These are phyloP conservation scores for Omphalotus guepiniiformis DNA, from an alignment of 768 basidiomycete genomes.

Conservation along the genomic window DNA sequence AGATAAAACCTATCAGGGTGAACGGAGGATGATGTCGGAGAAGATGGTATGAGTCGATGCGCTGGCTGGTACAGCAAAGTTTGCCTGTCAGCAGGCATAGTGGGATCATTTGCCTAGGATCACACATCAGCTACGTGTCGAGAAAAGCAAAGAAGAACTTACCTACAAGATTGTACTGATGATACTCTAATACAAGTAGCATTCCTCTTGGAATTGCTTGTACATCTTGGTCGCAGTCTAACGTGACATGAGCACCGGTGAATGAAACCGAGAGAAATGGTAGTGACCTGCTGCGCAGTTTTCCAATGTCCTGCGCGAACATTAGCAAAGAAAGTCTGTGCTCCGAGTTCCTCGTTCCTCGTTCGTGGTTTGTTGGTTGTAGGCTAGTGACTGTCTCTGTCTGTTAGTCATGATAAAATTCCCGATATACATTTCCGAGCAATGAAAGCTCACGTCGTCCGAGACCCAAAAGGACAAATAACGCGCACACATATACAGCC, in stretches of 20 bases:
- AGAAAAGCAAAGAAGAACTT: not conserved
- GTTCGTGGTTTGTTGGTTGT: constrained; percentile 82
- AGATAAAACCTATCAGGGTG: constrained; percentile 76
- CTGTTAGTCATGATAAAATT: no score
- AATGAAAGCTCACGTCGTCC: no score
- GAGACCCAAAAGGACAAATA: no score
- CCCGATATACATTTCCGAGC: no score
- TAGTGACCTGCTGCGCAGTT: constrained; percentile 71
- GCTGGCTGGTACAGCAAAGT: constrained; percentile 72
- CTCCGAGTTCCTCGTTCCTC: constrained; percentile 75
- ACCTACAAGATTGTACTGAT: constrained; percentile 82
- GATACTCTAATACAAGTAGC: constrained; percentile 80
- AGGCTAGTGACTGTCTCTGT: constrained; percentile 79
- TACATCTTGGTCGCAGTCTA: constrained; percentile 81
- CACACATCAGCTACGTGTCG: not conserved
- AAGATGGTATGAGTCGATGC: constrained; percentile 64
- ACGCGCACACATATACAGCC: no score
- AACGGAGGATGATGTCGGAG: constrained; percentile 57
- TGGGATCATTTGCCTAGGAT: constrained; percentile 68
- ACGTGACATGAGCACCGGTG: constrained; percentile 1
- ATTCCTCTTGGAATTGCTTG: constrained; percentile 79
- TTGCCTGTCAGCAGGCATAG: constrained; percentile 59
- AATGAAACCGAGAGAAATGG: not conserved
- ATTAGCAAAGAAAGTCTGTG: constrained; percentile 83
- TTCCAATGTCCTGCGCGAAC: constrained; percentile 81